These are phyloP conservation scores for Xylaria digitata DNA, from an alignment of 2,329 filamentous ascomycete species.

Conservation along the genomic window DNA sequence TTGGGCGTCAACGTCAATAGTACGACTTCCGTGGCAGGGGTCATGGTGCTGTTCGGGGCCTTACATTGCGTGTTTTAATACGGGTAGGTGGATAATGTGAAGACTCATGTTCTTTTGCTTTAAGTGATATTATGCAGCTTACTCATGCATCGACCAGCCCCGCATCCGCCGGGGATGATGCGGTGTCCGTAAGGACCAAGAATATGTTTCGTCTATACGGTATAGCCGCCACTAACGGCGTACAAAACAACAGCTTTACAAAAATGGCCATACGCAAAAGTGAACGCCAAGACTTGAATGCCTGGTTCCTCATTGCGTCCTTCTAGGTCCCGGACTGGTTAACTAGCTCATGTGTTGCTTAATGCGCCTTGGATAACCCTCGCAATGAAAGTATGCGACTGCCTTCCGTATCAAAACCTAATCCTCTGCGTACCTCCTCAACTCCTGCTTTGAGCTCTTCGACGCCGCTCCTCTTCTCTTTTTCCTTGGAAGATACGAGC, in stretches of 20 bases:
- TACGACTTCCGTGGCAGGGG: conserved; percentile 45
- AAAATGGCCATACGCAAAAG: not conserved
- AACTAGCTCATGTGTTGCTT: not conserved
- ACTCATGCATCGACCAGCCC: conserved; percentile 3
- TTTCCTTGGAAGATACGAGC: conserved; percentile 48
- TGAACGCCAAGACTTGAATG: conserved; percentile 25
- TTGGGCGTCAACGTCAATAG: conserved; percentile 36
- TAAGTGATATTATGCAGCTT: not conserved
- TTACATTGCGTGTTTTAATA: not conserved
- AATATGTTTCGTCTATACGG: not conserved
- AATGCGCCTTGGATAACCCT: conserved; percentile 4
- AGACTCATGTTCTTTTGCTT: not conserved
- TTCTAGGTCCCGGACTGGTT: too few species aligned
- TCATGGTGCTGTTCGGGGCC: conserved; percentile 36
- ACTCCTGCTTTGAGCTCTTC: conserved; percentile 41
- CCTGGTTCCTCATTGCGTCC: not conserved
- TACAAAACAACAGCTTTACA: conserved; percentile 3
- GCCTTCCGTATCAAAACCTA: conserved; percentile 13
- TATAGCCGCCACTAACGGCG: not conserved
- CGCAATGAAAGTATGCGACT: not conserved
- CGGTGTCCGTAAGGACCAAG: not conserved
- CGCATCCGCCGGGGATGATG: not conserved
- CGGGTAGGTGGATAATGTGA: not conserved
- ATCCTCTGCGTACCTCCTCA: conserved; percentile 39
- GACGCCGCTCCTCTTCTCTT: conserved; percentile 43